Conservation (phyloP, 176 grass and related monocot species). For the Saccharum spontaneum region DNA sequence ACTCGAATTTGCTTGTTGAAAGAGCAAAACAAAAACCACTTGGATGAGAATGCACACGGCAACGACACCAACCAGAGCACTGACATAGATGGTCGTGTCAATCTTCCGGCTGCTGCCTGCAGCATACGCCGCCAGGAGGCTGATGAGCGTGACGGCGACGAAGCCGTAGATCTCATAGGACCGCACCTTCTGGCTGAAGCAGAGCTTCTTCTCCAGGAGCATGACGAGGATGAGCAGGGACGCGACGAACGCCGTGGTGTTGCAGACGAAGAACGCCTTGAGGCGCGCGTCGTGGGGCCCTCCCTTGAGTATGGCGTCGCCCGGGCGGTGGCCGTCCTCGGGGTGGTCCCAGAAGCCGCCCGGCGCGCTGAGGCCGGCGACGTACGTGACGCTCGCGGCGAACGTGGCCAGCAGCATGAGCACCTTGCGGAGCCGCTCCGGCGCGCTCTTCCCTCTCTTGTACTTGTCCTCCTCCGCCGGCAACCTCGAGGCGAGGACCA, state of each 20-base stretch:
- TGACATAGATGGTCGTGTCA: neutral
- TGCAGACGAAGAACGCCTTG: constrained; percentile 32
- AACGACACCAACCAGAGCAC: neutral
- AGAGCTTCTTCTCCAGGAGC: constrained; percentile 20
- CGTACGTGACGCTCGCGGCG: constrained; percentile 27
- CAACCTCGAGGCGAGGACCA: neutral
- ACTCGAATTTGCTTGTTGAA: neutral
- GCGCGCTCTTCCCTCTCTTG: neutral
- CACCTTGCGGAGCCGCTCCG: constrained; percentile 5
- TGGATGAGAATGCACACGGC: neutral
- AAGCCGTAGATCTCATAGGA: neutral
- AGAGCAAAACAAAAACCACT: neutral
- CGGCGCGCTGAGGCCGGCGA: constrained; percentile 33
- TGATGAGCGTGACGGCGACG: neutral
- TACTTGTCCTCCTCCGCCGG: neutral
- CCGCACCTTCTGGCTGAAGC: neutral
- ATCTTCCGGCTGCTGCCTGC: neutral
- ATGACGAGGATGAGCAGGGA: constrained; percentile 30
- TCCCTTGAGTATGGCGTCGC: neutral
- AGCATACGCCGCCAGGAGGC: constrained; percentile 6
- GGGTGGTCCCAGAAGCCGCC: constrained; percentile 25
- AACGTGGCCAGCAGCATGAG: constrained; percentile 45
- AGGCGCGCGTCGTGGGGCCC: neutral
- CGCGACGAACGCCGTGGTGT: constrained; percentile 25
- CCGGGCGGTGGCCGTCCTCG: neutral